Base-by-base conservation (phyloP, 306 rosid species). In the Gynostemma pentaphyllum region DNA sequence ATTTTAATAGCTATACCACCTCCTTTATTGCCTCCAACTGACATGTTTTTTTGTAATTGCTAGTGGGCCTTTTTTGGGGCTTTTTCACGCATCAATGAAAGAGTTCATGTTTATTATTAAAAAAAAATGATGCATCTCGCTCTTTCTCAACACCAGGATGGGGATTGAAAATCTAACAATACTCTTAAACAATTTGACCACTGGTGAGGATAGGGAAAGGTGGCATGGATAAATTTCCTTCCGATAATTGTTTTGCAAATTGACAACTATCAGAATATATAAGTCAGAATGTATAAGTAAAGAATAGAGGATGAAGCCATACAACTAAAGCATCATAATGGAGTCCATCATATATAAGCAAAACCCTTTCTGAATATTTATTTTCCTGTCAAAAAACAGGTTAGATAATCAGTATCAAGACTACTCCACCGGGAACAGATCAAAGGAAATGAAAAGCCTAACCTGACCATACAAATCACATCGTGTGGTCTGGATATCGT, bases 381-480 rank as follows among this genome's bases (percentile, higher is more conserved):
- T 56, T 73, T 51, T 71, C 99, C 99, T 86, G 94, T 76, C 73
- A 78, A 73, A 78, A n/a, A 39, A 64, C 64, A 64, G 7, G 28
- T 22, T 9, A 19, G 2, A 26, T 54, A 68, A 65, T 77, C 70
- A 66, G 83, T 30, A 47, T 59, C 12, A 65, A 66, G 47, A 71
- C 64, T 51, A 21, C 7, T 45, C 68, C 22, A 0, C 52, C 8
- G 13, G 45, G 47, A 16, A 37, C 36, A 44, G 22, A 29, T 12
- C 32, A 8, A 18, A 22, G 34, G 24, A 41, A 39, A 14, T 22
- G 15, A 40, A 40, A 41, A 66, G 60, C 56, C 88, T 72, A 70
- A 94, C 97, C 95, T 94, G 99, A 46, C 99, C 95, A 49, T 88
- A 94, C 87, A 94, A 74, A 77, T 94, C 97, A 49, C 97, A 94